Evolutionary conservation across 148 eudicot species (phyloP), one percentile per base, ranked within the genome.

Genomic region (Linanthus parryae): DNA sequence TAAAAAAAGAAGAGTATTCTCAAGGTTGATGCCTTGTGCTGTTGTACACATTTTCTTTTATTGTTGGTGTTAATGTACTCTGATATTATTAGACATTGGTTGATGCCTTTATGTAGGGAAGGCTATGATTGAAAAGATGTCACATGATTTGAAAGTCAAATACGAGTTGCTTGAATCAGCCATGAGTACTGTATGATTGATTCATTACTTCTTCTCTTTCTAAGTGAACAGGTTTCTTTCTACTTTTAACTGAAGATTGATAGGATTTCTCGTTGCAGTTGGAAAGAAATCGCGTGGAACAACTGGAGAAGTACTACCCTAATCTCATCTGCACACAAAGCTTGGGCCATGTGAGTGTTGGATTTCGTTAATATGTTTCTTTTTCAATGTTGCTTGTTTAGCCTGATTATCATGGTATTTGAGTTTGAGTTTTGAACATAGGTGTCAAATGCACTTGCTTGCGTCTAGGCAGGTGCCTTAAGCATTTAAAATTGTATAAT

Each of bases 271-370:
- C 42, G 48, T 69, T 61, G 70, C 80, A 92, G 99, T 44, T 92
- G 63, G 90, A 82, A 55, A 92, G 69, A 53, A 81, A 69, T 56
- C 87, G 85, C 13, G 48, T 52, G 28, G 99, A 92, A 60, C 87
- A 87, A 70, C 65, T 92, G 70, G 99, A 92, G 71, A 92, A 87
- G 70, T 77, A 75, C 44, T 92, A 81, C 66, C 96, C 91, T 25
- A 92, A 88, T 73, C 86, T 81, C 62, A 75, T 92, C 20, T 73
- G 81, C 80, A 84, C 90, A 7, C 96, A 92, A 65, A 84, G 77
- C 63, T 59, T 88, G 58, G 99, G 94, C 29, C 83, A 77, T 76
- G 99, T 88, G 61, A 81, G 94, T 52, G 17, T 31, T 39, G n/a
- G n/a, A n/a, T n/a, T n/a, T n/a, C n/a, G n/a, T n/a, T 3, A n/a